Percentiles rank a stretch among this genome's conserved stretches.
Evolutionary conservation across 2,329 filamentous ascomycete species (phyloP).

Genomic region (Fusarium cyanostomum): DNA sequence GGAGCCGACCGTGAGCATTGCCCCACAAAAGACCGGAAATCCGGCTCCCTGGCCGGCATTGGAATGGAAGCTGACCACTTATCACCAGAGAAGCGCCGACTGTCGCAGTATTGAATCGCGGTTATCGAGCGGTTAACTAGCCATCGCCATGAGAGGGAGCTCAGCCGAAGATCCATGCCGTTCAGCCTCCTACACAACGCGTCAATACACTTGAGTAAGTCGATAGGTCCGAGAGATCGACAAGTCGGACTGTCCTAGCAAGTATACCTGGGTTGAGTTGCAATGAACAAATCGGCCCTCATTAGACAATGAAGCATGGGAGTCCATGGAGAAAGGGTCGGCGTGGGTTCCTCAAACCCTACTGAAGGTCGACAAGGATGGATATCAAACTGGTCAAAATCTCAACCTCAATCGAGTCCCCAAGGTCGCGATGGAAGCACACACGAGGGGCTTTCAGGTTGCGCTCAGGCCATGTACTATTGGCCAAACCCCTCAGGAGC

Average conservation of each 20-base stretch:
- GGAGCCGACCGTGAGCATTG: not conserved
- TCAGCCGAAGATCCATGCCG: constrained; percentile 31
- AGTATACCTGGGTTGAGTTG: too few relatives aligned
- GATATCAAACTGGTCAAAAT: too few relatives aligned
- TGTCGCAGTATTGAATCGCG: not conserved
- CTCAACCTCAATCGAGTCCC: not conserved
- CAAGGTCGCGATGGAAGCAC: too few relatives aligned
- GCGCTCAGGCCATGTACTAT: not conserved
- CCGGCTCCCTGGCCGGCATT: not conserved
- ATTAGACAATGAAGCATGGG: not conserved
- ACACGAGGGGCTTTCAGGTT: too few relatives aligned
- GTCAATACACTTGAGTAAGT: too few relatives aligned
- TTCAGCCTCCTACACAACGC: too few relatives aligned
- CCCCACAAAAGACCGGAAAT: constrained; percentile 3
- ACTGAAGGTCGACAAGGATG: not conserved
- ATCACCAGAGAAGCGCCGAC: constrained; percentile 14
- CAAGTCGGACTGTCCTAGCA: too few relatives aligned
- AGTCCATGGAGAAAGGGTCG: too few relatives aligned
- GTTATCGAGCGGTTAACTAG: not conserved
- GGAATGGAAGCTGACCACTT: constrained; percentile 28
- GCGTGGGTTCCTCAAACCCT: too few relatives aligned
- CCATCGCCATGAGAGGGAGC: not conserved
- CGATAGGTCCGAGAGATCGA: too few relatives aligned
- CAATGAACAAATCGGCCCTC: not conserved
- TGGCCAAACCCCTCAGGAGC: not conserved